Evolutionary conservation across 2,329 filamentous ascomycete genomes (phyloP).

Genomic region (Fusarium cicatricum): DNA sequence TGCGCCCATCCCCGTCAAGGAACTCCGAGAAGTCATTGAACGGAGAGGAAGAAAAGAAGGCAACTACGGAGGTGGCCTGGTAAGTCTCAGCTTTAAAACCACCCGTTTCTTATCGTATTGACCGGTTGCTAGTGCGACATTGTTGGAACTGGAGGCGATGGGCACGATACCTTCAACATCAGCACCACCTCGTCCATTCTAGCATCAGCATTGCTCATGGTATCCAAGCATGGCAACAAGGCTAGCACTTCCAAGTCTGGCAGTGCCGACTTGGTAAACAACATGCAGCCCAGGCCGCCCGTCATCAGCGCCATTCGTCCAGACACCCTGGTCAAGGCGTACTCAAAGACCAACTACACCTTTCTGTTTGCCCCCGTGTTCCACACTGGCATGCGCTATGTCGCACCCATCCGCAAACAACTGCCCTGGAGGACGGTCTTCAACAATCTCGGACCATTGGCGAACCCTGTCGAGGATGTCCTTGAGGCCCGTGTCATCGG

Average conservation of each 20-base stretch:
- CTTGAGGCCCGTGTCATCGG: constrained; percentile 94
- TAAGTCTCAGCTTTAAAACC: constrained; percentile 53
- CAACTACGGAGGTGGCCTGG: constrained; percentile 81
- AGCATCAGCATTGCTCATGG: constrained; percentile 81
- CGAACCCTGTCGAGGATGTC: constrained; percentile 84
- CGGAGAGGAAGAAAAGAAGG: constrained; percentile 72
- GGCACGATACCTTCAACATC: constrained; percentile 98
- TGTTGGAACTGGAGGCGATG: constrained; percentile 95
- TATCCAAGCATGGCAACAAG: constrained; percentile 96
- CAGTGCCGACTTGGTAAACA: constrained; percentile 88
- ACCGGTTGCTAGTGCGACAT: constrained; percentile 74
- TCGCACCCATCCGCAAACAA: constrained; percentile 84
- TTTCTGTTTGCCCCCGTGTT: constrained; percentile 97
- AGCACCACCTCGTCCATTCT: constrained; percentile 94
- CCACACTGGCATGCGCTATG: constrained; percentile 93
- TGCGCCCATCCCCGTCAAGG: constrained; percentile 71
- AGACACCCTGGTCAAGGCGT: constrained; percentile 74
- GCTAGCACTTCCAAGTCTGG: constrained; percentile 96
- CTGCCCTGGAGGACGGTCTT: constrained; percentile 97
- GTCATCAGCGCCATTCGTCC: constrained; percentile 79
- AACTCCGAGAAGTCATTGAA: constrained; percentile 68
- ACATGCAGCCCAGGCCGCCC: constrained; percentile 75
- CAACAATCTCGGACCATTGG: constrained; percentile 92
- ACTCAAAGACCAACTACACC: constrained; percentile 85
- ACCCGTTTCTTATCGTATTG: constrained; percentile 4